Conservation (phyloP, 768 basidiomycete species). For the Galerina marginata region DNA sequence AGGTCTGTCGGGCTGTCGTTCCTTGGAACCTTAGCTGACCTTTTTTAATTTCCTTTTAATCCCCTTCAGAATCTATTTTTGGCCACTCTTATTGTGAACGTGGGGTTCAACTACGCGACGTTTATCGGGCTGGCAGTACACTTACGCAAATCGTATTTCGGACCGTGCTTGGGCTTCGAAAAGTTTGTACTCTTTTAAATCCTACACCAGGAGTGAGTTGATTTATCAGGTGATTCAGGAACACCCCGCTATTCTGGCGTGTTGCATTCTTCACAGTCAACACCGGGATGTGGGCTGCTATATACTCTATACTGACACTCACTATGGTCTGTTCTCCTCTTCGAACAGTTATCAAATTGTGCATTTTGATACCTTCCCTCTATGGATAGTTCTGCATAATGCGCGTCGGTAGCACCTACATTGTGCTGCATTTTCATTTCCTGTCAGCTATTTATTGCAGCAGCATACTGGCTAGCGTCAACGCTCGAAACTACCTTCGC, state of each 20-base stretch:
- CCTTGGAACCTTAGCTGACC: background rate
- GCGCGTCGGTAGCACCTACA: constrained; percentile 1
- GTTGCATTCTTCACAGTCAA: background rate
- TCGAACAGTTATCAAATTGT: background rate
- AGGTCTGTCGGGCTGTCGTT: background rate
- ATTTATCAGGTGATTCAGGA: background rate
- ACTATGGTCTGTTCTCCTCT: background rate
- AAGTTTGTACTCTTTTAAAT: background rate
- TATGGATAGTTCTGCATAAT: background rate
- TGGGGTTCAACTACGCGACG: background rate
- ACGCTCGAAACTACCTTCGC: background rate
- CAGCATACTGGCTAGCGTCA: background rate
- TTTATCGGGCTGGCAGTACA: background rate
- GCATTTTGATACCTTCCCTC: too few relatives aligned
- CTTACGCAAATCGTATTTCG: background rate
- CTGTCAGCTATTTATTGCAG: background rate
- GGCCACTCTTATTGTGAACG: background rate
- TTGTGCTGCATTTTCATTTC: constrained; percentile 3
- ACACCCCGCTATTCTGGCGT: background rate
- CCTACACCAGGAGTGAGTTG: background rate
- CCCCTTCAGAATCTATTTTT: background rate
- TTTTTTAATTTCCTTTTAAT: background rate
- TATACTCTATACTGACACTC: background rate
- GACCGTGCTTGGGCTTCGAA: background rate
- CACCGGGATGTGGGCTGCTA: background rate